These are phyloP conservation scores for Aegle marmelos DNA, from an alignment of 345 rosid genomes.

Conservation along the genomic window DNA sequence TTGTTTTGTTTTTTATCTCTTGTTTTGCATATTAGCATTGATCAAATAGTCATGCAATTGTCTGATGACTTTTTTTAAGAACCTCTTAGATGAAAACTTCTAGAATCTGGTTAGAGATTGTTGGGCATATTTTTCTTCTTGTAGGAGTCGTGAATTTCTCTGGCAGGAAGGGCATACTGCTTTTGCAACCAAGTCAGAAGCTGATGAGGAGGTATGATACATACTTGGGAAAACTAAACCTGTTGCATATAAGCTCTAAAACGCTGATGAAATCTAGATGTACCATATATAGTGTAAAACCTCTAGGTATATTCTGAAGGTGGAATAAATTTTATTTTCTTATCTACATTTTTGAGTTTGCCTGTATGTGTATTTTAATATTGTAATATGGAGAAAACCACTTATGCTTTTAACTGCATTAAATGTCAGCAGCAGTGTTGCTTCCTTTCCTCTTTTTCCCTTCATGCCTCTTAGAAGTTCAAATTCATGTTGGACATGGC, in stretches of 20 bases:
- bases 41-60: background rate
- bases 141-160: slow-evolving; percentile 96
- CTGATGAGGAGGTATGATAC: slow-evolving; percentile 74
- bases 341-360: too few species aligned
- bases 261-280: too few species aligned
- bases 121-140: slow-evolving; percentile 10
- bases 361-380: too few species aligned
- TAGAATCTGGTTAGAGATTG: background rate
- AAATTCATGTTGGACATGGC: background rate
- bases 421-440: background rate
- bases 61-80: background rate
- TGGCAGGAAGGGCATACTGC: slow-evolving; percentile 99
- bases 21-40: background rate
- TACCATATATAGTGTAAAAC: background rate
- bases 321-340: too few species aligned
- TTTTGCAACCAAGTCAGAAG: slow-evolving; percentile 79
- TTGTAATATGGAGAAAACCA: too few species aligned
- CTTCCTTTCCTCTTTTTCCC: background rate
- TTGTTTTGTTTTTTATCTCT: background rate
- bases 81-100: background rate
- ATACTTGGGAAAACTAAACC: background rate
- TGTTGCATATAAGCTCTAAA: too few species aligned
- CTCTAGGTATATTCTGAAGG: too few species aligned
- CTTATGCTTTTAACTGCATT: slow-evolving; percentile 15
- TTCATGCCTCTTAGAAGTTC: slow-evolving; percentile 12